Evolutionary conservation across 192 early-diverging fungal species (phyloP), one percentile per base, ranked within the genome.

Genomic region (Coemansia sp.): DNA sequence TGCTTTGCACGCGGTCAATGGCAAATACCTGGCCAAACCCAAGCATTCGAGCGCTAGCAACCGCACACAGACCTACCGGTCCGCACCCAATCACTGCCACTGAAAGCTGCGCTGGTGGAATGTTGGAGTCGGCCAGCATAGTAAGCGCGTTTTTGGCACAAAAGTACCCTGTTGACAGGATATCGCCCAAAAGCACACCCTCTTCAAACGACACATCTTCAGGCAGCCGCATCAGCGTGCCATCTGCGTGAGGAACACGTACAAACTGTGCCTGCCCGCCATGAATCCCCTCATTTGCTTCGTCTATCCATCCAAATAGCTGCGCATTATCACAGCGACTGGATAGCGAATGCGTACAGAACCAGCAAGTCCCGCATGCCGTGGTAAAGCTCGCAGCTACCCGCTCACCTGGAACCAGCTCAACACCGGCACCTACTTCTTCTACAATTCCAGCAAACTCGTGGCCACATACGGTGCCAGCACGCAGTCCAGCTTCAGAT

Each of bases 251-350:
- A 11, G 85, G 83, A 35, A 87, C 83, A 0, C 75, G 72, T 37
- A 85, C 79, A 47, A 82, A 87, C 69, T 87, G 81, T 5, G 83
- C 79, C 52, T 87, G 85, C 6, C 69, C 82, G 19, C 85, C 85
- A 19, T 82, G 75, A 47, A 87, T 41, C 9, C 84, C 84, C 17
- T 62, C 43, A 10, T 70, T 68, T 8, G 66, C 35, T 22, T 65
- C 51, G 37, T 59, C 54, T 29, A 75, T 51, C 81, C 77, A 85
- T 1, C 84, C 84, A 64, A 66, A 83, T 9, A 83, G 73, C 60
- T 81, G 62, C 21, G 75, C 84, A 11, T 63, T 64, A 5, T 80
- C 72, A 57, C 84, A 85, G 39, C 84, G 77, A 37, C 81, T 81
- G 4, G 77, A 76, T 29, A 83, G 47, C 21, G 64, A 58, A 17